Conservation (phyloP, 192 early-diverging fungal species). For the Coemansia asiatica region DNA sequence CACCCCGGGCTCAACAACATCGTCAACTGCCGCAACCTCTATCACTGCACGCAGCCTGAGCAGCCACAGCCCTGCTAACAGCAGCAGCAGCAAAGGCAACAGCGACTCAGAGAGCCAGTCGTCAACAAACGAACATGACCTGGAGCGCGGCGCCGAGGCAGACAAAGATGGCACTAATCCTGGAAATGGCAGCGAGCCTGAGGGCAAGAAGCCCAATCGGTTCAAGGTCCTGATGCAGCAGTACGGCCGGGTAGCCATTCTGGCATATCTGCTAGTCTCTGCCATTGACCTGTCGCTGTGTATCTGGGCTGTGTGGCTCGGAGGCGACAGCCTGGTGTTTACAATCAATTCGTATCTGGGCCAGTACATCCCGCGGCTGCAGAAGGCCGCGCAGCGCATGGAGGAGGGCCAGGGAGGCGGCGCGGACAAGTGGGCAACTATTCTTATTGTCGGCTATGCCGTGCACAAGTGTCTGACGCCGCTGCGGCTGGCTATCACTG, state of each 20-base stretch:
- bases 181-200: slow-evolving; percentile 7
- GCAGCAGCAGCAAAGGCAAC: slow-evolving; percentile 6
- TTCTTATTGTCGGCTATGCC: slow-evolving; percentile 53
- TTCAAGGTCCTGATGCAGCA: slow-evolving; percentile 55
- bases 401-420: slow-evolving; percentile 46
- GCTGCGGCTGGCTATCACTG: slow-evolving; percentile 44
- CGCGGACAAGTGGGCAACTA: slow-evolving; percentile 53
- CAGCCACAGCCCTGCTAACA: slow-evolving; percentile 14
- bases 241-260: slow-evolving; percentile 53
- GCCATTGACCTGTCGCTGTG: slow-evolving; percentile 50
- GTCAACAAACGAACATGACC: slow-evolving; percentile 10
- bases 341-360: slow-evolving; percentile 53
- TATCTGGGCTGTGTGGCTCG: slow-evolving; percentile 54
- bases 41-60: slow-evolving; percentile 35
- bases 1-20: slow-evolving; percentile 9
- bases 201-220: slow-evolving; percentile 49
- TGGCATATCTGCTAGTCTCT: slow-evolving; percentile 50
- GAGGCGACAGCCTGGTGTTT: slow-evolving; percentile 51
- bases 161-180: neutral
- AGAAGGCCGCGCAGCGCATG: slow-evolving; percentile 52
- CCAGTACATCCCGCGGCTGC: slow-evolving; percentile 53
- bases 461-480: slow-evolving; percentile 56
- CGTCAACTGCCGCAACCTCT: slow-evolving; percentile 32
- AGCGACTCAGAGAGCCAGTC: slow-evolving; percentile 8
- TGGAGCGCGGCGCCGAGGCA: slow-evolving; percentile 23